Percentiles rank a stretch among this genome's conserved stretches.
These are phyloP conservation scores for Tylopilus plumbeoviolaceoides DNA, from an alignment of 768 basidiomycete species.

Conservation along the genomic window DNA sequence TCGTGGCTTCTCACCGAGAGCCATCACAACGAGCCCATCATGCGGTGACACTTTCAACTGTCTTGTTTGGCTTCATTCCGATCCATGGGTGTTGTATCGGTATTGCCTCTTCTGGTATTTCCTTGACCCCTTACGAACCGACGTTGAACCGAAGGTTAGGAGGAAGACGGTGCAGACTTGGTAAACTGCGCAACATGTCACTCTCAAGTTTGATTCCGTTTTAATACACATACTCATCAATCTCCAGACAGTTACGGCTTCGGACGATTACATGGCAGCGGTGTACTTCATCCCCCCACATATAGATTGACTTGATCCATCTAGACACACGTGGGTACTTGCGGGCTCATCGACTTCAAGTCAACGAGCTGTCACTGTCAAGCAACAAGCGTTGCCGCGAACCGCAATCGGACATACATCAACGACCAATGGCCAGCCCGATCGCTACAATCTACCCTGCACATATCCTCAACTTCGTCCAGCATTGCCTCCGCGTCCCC, in stretches of 20 bases:
- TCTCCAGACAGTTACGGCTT: neutral
- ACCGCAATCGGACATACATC: conserved; percentile 71
- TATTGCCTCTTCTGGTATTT: neutral
- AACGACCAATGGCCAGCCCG: conserved; percentile 59
- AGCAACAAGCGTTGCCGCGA: conserved; percentile 45
- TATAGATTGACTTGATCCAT: conserved; percentile 3
- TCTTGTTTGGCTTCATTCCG: neutral
- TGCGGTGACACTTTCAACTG: neutral
- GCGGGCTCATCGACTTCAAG: conserved; percentile 3
- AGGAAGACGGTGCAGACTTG: neutral
- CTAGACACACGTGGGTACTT: neutral
- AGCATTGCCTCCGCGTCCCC: conserved; percentile 57
- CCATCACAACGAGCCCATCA: conserved; percentile 1
- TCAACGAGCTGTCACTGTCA: conserved; percentile 14
- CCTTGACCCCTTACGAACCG: conserved; percentile 1
- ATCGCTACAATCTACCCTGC: conserved; percentile 54
- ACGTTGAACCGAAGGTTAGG: neutral
- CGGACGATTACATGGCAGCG: neutral
- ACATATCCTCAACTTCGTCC: conserved; percentile 55
- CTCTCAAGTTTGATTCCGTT: conserved; percentile 6
- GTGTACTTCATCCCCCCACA: conserved; percentile 3
- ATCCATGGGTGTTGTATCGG: conserved; percentile 4
- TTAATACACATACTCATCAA: neutral
- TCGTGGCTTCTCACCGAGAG: conserved; percentile 1
- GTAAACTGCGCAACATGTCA: conserved; percentile 2